A percentile compares a stretch with the other conserved stretches of the same genome.
Evolutionary conservation across 805 yeast species (phyloP).

Genomic region (Schwanniomyces polymorphus): DNA sequence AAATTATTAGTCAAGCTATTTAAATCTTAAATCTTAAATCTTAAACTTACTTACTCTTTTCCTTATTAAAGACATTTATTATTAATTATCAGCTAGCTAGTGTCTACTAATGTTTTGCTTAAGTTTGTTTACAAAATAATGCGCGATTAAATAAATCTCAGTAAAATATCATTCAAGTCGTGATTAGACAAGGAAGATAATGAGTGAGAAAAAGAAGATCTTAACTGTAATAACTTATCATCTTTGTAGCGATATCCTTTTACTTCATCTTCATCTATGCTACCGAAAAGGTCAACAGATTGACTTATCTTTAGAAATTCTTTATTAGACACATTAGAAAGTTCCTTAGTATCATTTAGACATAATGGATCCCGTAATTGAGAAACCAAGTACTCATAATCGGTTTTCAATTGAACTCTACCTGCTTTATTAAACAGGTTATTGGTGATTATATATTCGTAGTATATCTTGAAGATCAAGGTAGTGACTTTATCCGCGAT

Average conservation of each 20-base stretch:
- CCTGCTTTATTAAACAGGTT: constrained; percentile 35
- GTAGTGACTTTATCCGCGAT: constrained; percentile 27
- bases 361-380: constrained; percentile 18
- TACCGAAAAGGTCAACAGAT: constrained; percentile 26
- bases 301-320: constrained; percentile 24
- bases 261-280: constrained; percentile 22
- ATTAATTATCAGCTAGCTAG: background rate
- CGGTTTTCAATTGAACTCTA: constrained; percentile 29
- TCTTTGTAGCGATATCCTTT: constrained; percentile 13
- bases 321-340: constrained; percentile 22
- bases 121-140: constrained; percentile 4
- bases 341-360: constrained; percentile 11
- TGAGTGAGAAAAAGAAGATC: constrained; percentile 17
- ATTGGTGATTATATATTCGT: constrained; percentile 40
- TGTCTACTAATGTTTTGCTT: background rate
- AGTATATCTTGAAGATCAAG: constrained; percentile 24
- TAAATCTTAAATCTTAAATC: too few relatives aligned
- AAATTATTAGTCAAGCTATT: background rate
- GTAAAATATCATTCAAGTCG: constrained; percentile 26
- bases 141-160: constrained; percentile 20
- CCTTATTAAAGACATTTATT: constrained; percentile 22
- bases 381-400: constrained; percentile 20
- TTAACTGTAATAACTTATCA: constrained; percentile 13
- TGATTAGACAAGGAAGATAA: constrained; percentile 9
- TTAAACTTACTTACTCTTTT: constrained; percentile 21